Evolutionary conservation across 2,329 filamentous ascomycete species (phyloP).

Genomic region (Fusarium sp.): DNA sequence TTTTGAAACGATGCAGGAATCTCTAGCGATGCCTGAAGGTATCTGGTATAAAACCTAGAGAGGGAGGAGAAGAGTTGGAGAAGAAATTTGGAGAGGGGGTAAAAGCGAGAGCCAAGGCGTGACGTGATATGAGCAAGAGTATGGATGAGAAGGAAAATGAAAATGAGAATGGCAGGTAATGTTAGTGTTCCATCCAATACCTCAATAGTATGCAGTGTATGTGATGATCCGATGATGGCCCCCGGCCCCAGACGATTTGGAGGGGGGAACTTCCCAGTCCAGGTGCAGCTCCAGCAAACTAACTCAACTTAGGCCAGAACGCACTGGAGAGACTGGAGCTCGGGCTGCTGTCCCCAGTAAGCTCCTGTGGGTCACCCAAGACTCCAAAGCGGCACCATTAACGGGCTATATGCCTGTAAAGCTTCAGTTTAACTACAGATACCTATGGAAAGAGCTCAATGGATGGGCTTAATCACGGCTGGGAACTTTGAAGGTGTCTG

Average conservation of each 20-base stretch:
- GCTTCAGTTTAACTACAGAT: slow-evolving; percentile 6
- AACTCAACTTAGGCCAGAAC: slow-evolving; percentile 8
- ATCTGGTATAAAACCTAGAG: not conserved
- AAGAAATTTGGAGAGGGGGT: not conserved
- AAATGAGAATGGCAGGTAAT: slow-evolving; percentile 1
- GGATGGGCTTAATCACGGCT: not conserved
- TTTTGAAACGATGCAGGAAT: slow-evolving; percentile 7
- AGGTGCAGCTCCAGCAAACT: slow-evolving; percentile 10
- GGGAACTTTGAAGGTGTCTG: not conserved
- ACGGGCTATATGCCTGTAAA: slow-evolving; percentile 23
- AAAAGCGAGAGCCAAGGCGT: slow-evolving; percentile 18
- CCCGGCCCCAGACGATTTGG: slow-evolving; percentile 28
- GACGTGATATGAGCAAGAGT: slow-evolving; percentile 27
- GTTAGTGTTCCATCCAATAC: slow-evolving; percentile 7
- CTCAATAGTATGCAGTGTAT: slow-evolving; percentile 5
- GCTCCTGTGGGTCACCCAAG: slow-evolving; percentile 37
- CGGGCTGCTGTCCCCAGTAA: not conserved
- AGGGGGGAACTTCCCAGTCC: slow-evolving; percentile 34
- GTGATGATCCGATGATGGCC: slow-evolving; percentile 43
- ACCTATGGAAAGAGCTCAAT: not conserved
- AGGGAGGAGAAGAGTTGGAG: slow-evolving; percentile 1
- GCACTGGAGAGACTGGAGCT: slow-evolving; percentile 1
- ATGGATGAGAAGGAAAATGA: not conserved
- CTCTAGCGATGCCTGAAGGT: not conserved
- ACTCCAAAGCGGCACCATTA: not conserved